Percentiles rank a stretch among this genome's conserved stretches.
Conservation (phyloP, 2,329 filamentous ascomycete genomes). For the Septoria petroselini region DNA sequence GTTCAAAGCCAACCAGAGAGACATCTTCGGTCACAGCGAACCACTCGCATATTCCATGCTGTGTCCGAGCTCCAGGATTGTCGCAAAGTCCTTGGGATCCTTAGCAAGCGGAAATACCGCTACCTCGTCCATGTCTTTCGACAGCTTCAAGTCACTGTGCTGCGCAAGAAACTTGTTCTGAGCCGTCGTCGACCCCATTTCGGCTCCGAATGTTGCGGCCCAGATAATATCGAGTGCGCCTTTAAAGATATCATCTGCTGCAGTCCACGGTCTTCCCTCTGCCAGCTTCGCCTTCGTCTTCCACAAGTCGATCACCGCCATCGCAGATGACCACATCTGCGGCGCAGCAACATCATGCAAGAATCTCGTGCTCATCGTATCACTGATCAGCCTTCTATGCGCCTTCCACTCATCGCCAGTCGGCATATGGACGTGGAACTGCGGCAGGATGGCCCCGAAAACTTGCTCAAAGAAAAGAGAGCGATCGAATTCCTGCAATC, state of each 20-base stretch:
- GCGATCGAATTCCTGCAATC: constrained; percentile 48
- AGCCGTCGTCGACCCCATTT: constrained; percentile 33
- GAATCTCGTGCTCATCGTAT: constrained; percentile 33
- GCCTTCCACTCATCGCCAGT: constrained; percentile 31
- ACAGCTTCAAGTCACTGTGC: constrained; percentile 8
- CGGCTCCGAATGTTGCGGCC: constrained; percentile 39
- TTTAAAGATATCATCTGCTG: constrained; percentile 38
- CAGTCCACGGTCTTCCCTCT: constrained; percentile 36
- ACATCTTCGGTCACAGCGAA: constrained; percentile 27
- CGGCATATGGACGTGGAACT: constrained; percentile 29
- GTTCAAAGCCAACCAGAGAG: constrained; percentile 29
- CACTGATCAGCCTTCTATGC: constrained; percentile 31
- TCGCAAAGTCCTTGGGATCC: constrained; percentile 25
- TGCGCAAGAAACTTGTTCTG: constrained; percentile 16
- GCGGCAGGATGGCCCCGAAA: constrained; percentile 28
- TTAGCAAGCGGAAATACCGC: constrained; percentile 24
- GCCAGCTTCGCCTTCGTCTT: constrained; percentile 33
- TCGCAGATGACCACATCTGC: constrained; percentile 29
- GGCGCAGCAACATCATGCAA: constrained; percentile 33
- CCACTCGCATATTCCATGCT: constrained; percentile 25
- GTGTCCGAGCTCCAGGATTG: constrained; percentile 27
- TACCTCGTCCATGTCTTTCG: constrained; percentile 8
- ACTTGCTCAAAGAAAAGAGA: constrained; percentile 36
- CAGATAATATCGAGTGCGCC: constrained; percentile 43
- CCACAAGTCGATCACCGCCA: constrained; percentile 37